Conservation (phyloP, 352 stramenopile species). For the Globisporangium echinulatum region DNA sequence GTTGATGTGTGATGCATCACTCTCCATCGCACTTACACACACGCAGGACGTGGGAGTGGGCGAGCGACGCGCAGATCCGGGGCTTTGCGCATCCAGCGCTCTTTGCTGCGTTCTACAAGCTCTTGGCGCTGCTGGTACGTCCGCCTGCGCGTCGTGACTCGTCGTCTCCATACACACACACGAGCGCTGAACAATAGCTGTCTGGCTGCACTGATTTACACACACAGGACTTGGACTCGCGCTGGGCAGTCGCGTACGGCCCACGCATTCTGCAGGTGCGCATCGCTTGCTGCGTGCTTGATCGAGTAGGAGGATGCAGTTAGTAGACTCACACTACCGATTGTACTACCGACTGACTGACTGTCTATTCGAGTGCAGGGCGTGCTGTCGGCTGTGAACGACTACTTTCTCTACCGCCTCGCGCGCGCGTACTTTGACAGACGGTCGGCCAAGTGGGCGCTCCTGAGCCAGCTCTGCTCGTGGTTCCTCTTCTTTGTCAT, state of each 20-base stretch:
- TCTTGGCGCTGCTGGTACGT: slow-evolving; percentile 51
- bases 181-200: no score
- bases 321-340: no score
- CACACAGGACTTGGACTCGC: slow-evolving; percentile 62
- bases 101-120: slow-evolving; percentile 79
- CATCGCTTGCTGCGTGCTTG: no score
- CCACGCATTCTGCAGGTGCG: slow-evolving; percentile 39
- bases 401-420: slow-evolving; percentile 72
- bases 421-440: slow-evolving; percentile 57
- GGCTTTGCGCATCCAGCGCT: slow-evolving; percentile 74
- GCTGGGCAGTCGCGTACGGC: slow-evolving; percentile 77
- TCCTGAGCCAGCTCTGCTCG: slow-evolving; percentile 71
- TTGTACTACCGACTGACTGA: no score
- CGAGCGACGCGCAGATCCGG: slow-evolving; percentile 54
- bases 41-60: slow-evolving; percentile 83
- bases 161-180: neutral
- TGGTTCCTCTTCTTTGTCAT: slow-evolving; percentile 87
- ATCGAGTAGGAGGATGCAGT: no score
- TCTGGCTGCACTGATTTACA: neutral
- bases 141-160: neutral
- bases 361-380: slow-evolving; percentile 19
- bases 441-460: slow-evolving; percentile 53
- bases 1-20: no score
- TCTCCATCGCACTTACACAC: no score
- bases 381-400: slow-evolving; percentile 53